Base-by-base conservation (phyloP, 768 basidiomycete species). In the Boletus coccyginus region DNA sequence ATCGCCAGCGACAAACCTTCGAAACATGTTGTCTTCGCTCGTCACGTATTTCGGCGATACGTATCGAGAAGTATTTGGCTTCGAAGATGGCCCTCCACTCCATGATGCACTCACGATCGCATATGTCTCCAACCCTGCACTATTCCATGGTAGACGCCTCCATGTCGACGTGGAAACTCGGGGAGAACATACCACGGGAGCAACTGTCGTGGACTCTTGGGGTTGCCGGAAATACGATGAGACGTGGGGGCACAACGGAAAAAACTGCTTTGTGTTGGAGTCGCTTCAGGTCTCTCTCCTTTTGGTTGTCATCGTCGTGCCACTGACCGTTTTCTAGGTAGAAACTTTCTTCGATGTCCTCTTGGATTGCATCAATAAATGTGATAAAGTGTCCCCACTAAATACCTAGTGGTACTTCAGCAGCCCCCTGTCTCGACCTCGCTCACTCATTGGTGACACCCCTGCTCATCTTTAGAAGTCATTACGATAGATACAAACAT, bases 101-200 rank as follows among this genome's bases (percentile, higher is more conserved):
- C 94, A 96, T 59, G 94, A 95, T 63, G 84, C 91, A 1, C 77
- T 95, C 36, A 91, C 93, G 0, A 75, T 94, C 45, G 88, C 85
- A 11, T 94, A 90, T 58, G 76, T 93, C 36, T 81, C 84, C 1
- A 70, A 72, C n/a, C 90, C 91, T 0, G 77, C 83, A 6, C 62
- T 93, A 1, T 93, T 94, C 69, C 68, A 68, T 24, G 73, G 74
- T 35, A 80, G 68, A 47, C 77, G 92, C n/a, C 83, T 86, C 66
- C 78, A 88, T 44, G 92, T 94, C 0, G 93, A 95, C 59, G 80
- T 91, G n/a, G 93, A 95, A 62, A 76, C 88, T 17, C 77, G 74
- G 7, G 89, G 88, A 4, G 71, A 74, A 17, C 83, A 87, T 58
- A 82, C 87, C 2, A 73, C 76, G 13, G 93, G 92, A 7, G 87